Evolutionary conservation across 1,284 basidiomycete genomes (phyloP).

Genomic region (Boletellus sp.): DNA sequence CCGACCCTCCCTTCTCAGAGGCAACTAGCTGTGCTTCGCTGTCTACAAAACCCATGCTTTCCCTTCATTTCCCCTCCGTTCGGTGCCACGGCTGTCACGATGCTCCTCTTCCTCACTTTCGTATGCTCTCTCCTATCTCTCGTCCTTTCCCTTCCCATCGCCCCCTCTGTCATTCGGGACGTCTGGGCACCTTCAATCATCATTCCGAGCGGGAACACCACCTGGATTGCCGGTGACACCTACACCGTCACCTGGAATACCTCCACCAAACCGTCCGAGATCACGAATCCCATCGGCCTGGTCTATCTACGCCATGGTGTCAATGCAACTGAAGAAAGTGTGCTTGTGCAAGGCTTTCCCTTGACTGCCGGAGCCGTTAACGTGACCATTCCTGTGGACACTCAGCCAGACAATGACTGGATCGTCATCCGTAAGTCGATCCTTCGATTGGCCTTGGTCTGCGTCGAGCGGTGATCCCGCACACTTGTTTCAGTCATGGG

Average conservation of each 20-base stretch:
- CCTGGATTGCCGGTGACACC: slow-evolving; percentile 42
- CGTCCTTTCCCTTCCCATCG: slow-evolving; percentile 25
- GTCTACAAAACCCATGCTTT: slow-evolving; percentile 16
- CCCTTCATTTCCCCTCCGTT: not conserved
- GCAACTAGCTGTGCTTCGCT: not conserved
- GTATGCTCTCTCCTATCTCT: slow-evolving; percentile 23
- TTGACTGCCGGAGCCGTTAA: slow-evolving; percentile 37
- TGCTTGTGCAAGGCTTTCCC: slow-evolving; percentile 39
- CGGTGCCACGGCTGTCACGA: slow-evolving; percentile 7
- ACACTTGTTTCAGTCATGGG: slow-evolving; percentile 41
- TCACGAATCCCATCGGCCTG: slow-evolving; percentile 44
- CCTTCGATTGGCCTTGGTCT: not conserved
- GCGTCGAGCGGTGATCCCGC: not conserved
- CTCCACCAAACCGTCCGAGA: slow-evolving; percentile 37
- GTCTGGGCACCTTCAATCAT: slow-evolving; percentile 46
- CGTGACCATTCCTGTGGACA: slow-evolving; percentile 37
- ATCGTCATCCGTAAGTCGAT: slow-evolving; percentile 39
- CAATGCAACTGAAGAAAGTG: slow-evolving; percentile 23
- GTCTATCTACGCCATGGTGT: slow-evolving; percentile 38
- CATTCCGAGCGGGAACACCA: slow-evolving; percentile 34
- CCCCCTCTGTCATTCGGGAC: slow-evolving; percentile 33
- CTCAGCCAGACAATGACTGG: slow-evolving; percentile 36
- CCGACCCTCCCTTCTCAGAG: not conserved
- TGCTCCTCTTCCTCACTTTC: slow-evolving; percentile 9
- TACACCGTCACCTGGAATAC: slow-evolving; percentile 49